phyloP scores from a whole-genome alignment of 768 basidiomycete species.

The Mycena metata region DNA sequence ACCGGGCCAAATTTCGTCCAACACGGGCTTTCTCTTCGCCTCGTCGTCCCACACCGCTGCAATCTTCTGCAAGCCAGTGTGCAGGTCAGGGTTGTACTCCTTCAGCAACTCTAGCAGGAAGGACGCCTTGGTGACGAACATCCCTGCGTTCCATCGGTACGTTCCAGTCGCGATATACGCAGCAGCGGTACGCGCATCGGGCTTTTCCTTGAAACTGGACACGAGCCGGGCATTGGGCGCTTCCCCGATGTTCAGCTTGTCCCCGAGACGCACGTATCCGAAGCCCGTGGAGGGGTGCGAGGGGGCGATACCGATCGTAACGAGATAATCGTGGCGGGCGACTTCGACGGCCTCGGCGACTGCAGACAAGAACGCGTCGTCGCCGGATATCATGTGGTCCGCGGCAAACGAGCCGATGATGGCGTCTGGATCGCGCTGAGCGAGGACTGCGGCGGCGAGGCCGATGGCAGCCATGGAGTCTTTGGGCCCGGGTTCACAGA shows the following conservation, averaged over 20 bases:
- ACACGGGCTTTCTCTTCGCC: slow-evolving; percentile 60
- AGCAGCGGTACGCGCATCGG: slow-evolving; percentile 89
- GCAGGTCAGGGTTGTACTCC: slow-evolving; percentile 81
- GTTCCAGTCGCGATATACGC: slow-evolving; percentile 90
- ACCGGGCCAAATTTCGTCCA: slow-evolving; percentile 80
- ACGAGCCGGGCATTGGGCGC: slow-evolving; percentile 89
- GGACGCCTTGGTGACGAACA: slow-evolving; percentile 91
- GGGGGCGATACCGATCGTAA: slow-evolving; percentile 92
- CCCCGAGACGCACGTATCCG: slow-evolving; percentile 88
- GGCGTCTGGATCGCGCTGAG: slow-evolving; percentile 80
- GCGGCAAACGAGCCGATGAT: slow-evolving; percentile 92
- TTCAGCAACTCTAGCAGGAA: slow-evolving; percentile 78
- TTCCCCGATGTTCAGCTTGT: slow-evolving; percentile 72
- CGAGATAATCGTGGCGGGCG: slow-evolving; percentile 82
- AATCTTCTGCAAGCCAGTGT: slow-evolving; percentile 75
- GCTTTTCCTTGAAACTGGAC: slow-evolving; percentile 91
- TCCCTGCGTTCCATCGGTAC: slow-evolving; percentile 93
- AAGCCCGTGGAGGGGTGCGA: slow-evolving; percentile 92
- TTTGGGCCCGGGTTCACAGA: slow-evolving; percentile 91
- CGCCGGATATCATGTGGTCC: slow-evolving; percentile 94
- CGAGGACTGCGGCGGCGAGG: slow-evolving; percentile 85
- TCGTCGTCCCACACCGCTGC: slow-evolving; percentile 82
- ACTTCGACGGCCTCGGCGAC: slow-evolving; percentile 90
- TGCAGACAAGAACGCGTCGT: slow-evolving; percentile 88
- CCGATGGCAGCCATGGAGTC: slow-evolving; percentile 94